Base-by-base conservation (phyloP, 2,329 filamentous ascomycete genomes). In the Microdochium trichocladiopsis region DNA sequence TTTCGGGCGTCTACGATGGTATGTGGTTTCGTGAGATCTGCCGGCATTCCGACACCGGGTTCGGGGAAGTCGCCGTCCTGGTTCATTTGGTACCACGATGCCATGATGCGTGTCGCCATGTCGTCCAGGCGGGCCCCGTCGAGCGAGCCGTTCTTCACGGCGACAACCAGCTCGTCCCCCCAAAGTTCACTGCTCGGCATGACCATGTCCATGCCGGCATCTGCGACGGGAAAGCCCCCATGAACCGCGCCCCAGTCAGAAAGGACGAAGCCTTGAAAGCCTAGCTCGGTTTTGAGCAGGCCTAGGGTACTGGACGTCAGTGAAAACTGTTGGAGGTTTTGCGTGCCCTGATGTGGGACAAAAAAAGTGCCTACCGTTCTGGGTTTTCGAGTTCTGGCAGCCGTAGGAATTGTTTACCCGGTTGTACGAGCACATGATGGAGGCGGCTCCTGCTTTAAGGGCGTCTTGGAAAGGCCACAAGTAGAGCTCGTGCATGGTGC, bases 381-480 rank as follows among this genome's bases (percentile, higher is more conserved):
- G 70, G 2, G 76, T 65, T 52, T 78, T 75, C 31, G 75, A 77
- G 64, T 84, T 86, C 59, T 83, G 77, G 63, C 82, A 86, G 4
- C 67, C 77, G 58, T 82, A 83, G 18, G 73, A 79, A 61, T 80
- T 80, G 62, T 86, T 85, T 57, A 82, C 67, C 59, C 81, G 76
- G 61, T 83, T 78, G 68, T 83, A 83, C 1, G 74, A 76, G 66
- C 69, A 72, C 69, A 72, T 71, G 49, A 72, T 57, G 47, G 66
- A 67, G 2, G 66, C 69, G 10, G 77, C 76, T 28, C 77, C 76
- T 2, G 79, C 78, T 50, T 71, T 68, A 37, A 80, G 75, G 3
- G 78, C 77, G 60, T 83, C 79, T 48, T 76, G 75, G 61, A 83
- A 83, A 0, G 80, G 80, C 84, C 86, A 88, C 1, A 85, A 69